A percentile compares a stretch with the other conserved stretches of the same genome.
Evolutionary conservation across 202 grass and related monocot species (phyloP).

Genomic region (Zoysia matrella): DNA sequence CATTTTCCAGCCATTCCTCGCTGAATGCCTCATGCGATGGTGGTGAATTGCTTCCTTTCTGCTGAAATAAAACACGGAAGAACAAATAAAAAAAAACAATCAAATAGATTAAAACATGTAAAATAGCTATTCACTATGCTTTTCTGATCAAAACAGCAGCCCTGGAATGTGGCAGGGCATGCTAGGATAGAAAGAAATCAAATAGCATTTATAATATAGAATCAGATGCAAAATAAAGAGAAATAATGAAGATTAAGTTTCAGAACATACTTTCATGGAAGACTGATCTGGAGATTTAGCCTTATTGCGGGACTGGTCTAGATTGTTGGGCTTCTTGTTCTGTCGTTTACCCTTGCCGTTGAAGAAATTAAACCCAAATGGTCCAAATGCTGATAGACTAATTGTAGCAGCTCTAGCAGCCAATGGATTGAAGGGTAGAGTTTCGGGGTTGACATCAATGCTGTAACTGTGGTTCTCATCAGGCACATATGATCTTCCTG

Average conservation of each 20-base stretch:
- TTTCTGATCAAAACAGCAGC: too few relatives aligned
- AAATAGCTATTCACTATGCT: not conserved
- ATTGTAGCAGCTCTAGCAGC: slow-evolving; percentile 85
- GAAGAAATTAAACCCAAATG: slow-evolving; percentile 78
- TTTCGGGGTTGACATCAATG: slow-evolving; percentile 36
- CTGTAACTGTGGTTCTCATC: slow-evolving; percentile 38
- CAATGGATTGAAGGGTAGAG: slow-evolving; percentile 74
- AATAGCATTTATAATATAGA: not conserved
- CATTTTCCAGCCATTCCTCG: slow-evolving; percentile 90
- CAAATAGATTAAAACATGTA: slow-evolving; percentile 1
- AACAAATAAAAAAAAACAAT: slow-evolving; percentile 18
- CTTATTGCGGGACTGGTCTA: slow-evolving; percentile 57
- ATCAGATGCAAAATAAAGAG: not conserved
- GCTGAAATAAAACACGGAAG: slow-evolving; percentile 30
- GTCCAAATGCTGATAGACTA: slow-evolving; percentile 82
- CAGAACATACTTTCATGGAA: slow-evolving; percentile 41
- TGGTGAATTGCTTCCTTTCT: slow-evolving; percentile 55
- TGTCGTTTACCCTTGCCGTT: slow-evolving; percentile 67
- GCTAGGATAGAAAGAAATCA: not conserved
- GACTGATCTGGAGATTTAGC: slow-evolving; percentile 44
- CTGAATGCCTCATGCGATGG: slow-evolving; percentile 71
- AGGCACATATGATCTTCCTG: slow-evolving; percentile 65
- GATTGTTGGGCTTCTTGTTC: slow-evolving; percentile 72
- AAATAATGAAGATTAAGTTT: not conserved
- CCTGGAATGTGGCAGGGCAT: too few relatives aligned